Conservation (phyloP, 352 stramenopile genomes). For the Phytophthora uliginosa region DNA sequence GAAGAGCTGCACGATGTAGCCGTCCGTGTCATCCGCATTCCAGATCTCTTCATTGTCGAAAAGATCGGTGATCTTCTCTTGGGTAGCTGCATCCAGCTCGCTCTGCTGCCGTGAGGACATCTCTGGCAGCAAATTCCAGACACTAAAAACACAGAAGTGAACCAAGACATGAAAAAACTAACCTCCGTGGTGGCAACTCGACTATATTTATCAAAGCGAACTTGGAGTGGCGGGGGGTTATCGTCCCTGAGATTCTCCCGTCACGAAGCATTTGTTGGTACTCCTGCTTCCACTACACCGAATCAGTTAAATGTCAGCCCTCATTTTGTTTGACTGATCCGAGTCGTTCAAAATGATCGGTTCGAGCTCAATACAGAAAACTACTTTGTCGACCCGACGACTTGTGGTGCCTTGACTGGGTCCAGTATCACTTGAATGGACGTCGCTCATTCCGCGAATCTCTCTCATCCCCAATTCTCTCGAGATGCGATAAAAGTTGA, state of each 20-base stretch:
- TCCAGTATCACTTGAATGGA: no score
- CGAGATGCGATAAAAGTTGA: no score
- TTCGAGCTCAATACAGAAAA: no score
- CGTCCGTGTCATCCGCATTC: constrained; percentile 66
- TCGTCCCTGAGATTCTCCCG: background rate
- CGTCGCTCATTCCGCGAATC: no score
- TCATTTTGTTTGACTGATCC: no score
- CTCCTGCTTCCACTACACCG: constrained; percentile 35
- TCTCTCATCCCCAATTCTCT: no score
- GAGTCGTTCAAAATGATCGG: no score
- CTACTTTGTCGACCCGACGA: no score
- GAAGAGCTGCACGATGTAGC: constrained; percentile 54
- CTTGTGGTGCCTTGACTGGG: no score
- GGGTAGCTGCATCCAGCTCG: constrained; percentile 24
- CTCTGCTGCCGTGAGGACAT: constrained; percentile 23
- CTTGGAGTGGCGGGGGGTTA: constrained; percentile 3
- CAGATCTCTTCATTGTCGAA: constrained; percentile 72
- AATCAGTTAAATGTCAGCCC: no score
- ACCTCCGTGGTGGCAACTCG: background rate
- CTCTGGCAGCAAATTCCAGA: background rate
- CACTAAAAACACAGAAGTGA: constrained; percentile 2
- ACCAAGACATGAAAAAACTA: background rate
- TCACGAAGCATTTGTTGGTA: constrained; percentile 45
- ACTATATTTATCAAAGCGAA: constrained; percentile 38
- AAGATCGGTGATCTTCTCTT: constrained; percentile 48